Evolutionary conservation across 148 eudicot species (phyloP).

Genomic region (Camellia lanceoleosa): DNA sequence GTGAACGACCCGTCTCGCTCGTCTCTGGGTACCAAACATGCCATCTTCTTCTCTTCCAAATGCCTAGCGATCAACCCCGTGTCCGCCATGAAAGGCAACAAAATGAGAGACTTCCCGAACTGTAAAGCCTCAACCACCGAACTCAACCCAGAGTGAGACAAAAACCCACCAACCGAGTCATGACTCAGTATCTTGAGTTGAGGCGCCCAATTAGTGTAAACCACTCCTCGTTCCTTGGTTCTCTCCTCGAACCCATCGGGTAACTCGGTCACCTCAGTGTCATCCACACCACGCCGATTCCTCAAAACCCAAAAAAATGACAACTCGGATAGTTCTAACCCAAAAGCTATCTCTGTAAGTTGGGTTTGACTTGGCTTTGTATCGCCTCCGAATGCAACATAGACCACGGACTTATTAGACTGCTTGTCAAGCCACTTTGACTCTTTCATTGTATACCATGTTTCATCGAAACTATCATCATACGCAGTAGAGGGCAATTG

Average conservation of each 20-base stretch:
- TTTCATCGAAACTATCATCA: constrained; percentile 10
- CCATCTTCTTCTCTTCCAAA: too few relatives aligned
- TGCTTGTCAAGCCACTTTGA: constrained; percentile 33
- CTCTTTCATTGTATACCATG: constrained; percentile 19
- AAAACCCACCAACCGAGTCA: too few relatives aligned
- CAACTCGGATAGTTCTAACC: not conserved
- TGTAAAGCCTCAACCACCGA: not conserved
- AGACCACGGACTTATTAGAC: constrained; percentile 35
- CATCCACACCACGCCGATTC: constrained; percentile 34
- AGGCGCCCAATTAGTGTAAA: too few relatives aligned
- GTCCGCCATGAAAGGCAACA: too few relatives aligned
- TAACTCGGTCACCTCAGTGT: constrained; percentile 44
- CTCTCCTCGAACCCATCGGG: constrained; percentile 16
- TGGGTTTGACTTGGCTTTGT: constrained; percentile 30
- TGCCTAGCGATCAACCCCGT: too few relatives aligned
- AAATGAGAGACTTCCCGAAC: too few relatives aligned
- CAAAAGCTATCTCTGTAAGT: constrained; percentile 29
- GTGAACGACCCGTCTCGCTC: too few relatives aligned
- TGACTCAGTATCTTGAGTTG: too few relatives aligned
- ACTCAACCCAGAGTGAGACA: constrained; percentile 6
- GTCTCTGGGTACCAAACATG: too few relatives aligned
- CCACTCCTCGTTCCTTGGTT: too few relatives aligned
- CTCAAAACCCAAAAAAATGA: constrained; percentile 42
- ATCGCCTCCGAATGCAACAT: constrained; percentile 41
- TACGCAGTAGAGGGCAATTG: constrained; percentile 21